Evolutionary conservation across 2,329 filamentous ascomycete species (phyloP).

Genomic region (Trichoderma aggressivum): DNA sequence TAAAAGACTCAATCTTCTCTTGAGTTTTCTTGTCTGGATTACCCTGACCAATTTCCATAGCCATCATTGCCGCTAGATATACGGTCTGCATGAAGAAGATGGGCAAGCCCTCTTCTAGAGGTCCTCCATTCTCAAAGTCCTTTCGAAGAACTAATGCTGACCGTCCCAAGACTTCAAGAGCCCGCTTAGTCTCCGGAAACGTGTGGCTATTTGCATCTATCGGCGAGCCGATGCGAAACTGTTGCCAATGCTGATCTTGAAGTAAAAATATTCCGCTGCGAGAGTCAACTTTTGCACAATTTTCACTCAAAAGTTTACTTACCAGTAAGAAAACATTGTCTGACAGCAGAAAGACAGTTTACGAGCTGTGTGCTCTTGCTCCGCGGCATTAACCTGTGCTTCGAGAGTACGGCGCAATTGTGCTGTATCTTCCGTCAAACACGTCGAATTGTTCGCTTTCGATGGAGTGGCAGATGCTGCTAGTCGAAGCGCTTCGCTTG

Average conservation of each 20-base stretch:
- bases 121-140: neutral
- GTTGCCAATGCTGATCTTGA: neutral
- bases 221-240: neutral
- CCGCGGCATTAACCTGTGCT: neutral
- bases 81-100: neutral
- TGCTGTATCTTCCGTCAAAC: neutral
- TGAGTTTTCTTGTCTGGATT: neutral
- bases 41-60: neutral
- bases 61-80: neutral
- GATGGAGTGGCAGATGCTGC: neutral
- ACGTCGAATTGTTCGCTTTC: neutral
- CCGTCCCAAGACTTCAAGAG: neutral
- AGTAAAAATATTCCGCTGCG: neutral
- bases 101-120: neutral
- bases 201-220: neutral
- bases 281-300: neutral
- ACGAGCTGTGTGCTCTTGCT: neutral
- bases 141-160: neutral
- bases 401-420: neutral
- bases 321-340: slow-evolving; percentile 2
- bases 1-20: neutral
- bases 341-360: neutral
- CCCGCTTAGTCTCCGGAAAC: neutral
- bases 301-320: neutral
- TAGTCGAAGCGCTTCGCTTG: neutral